Percentiles rank a stretch among this genome's conserved stretches.
These are phyloP conservation scores for Tolypocladium tundrense DNA, from an alignment of 2,329 filamentous ascomycete species.

Conservation along the genomic window DNA sequence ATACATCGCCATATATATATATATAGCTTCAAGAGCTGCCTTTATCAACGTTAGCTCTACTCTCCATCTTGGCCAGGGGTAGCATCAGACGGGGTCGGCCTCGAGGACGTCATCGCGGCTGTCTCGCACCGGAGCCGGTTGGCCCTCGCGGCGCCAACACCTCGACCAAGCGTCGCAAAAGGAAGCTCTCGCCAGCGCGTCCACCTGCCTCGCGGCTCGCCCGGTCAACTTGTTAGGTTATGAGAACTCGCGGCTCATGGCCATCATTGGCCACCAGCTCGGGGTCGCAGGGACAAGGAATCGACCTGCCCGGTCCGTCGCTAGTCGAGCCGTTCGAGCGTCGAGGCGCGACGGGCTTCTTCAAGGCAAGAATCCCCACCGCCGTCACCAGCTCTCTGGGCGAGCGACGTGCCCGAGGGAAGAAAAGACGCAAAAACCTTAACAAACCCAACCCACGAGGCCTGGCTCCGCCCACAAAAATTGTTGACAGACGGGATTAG, in stretches of 20 bases:
- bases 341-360: background rate
- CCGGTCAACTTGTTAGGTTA: conserved; percentile 1
- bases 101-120: background rate
- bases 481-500: background rate
- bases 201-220: background rate
- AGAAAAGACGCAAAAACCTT: background rate
- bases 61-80: background rate
- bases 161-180: background rate
- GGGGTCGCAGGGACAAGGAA: background rate
- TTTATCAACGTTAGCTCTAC: background rate
- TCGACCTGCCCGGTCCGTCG: conserved; percentile 4
- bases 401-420: background rate
- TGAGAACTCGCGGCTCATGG: background rate
- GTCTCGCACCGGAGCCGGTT: background rate
- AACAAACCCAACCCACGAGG: background rate
- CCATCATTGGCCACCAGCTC: background rate
- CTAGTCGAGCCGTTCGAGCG: background rate
- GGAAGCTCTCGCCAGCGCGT: background rate
- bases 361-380: background rate
- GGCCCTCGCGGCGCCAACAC: background rate
- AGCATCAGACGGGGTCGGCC: background rate
- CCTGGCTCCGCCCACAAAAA: background rate
- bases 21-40: background rate
- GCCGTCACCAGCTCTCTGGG: background rate
- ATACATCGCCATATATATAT: background rate